Evolutionary conservation across 2,329 filamentous ascomycete genomes (phyloP).

Genomic region (Penicillium sp.): DNA sequence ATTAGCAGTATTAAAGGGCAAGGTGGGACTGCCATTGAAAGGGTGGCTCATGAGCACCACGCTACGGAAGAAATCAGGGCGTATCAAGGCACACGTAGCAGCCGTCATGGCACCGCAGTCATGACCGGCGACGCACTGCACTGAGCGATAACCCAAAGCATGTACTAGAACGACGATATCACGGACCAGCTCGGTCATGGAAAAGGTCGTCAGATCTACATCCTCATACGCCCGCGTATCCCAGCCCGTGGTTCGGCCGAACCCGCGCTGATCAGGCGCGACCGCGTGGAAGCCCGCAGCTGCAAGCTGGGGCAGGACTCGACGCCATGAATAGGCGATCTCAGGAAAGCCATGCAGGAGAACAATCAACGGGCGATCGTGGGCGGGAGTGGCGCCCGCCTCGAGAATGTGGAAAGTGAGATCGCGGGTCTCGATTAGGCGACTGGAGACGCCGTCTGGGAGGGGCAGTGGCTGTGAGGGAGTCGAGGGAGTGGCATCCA

Average conservation of each 20-base stretch:
- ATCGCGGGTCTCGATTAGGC: slow-evolving; percentile 64
- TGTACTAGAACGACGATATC: slow-evolving; percentile 68
- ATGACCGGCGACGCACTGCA: slow-evolving; percentile 67
- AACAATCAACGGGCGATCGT: slow-evolving; percentile 61
- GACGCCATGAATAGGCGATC: slow-evolving; percentile 72
- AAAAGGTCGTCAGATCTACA: slow-evolving; percentile 63
- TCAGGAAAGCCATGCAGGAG: slow-evolving; percentile 73
- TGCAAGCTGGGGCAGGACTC: slow-evolving; percentile 65
- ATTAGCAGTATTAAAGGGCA: slow-evolving; percentile 57
- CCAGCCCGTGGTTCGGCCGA: slow-evolving; percentile 69
- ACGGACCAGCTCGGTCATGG: slow-evolving; percentile 63
- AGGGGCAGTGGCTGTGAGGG: slow-evolving; percentile 55
- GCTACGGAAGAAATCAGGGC: slow-evolving; percentile 69
- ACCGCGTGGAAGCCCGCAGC: slow-evolving; percentile 68
- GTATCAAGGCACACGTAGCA: slow-evolving; percentile 64
- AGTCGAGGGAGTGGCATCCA: slow-evolving; percentile 19
- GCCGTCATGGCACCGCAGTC: slow-evolving; percentile 70
- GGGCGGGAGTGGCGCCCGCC: slow-evolving; percentile 53
- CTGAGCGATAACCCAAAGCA: slow-evolving; percentile 64
- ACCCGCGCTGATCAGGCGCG: slow-evolving; percentile 71
- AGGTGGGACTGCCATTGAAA: slow-evolving; percentile 59
- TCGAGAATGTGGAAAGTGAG: slow-evolving; percentile 68
- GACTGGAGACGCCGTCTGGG: slow-evolving; percentile 60
- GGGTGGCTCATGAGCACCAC: slow-evolving; percentile 71
- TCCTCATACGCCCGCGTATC: slow-evolving; percentile 57